Conservation (phyloP, 805 yeast species). For the Saturnispora halmiae region DNA sequence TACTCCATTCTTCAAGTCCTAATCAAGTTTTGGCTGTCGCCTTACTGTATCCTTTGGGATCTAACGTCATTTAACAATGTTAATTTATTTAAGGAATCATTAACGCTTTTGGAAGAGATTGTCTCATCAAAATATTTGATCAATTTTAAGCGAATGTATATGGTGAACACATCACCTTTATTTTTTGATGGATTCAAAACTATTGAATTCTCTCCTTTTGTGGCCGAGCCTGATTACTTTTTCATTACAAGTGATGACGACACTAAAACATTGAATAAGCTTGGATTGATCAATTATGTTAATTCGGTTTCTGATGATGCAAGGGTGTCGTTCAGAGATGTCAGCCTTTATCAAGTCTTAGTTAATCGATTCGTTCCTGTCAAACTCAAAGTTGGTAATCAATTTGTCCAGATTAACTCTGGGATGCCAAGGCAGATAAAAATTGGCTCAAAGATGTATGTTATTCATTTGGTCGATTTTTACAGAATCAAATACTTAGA, state of each 20-base stretch:
- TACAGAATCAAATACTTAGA: constrained; percentile 33
- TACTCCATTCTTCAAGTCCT: constrained; percentile 57
- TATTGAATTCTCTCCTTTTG: constrained; percentile 10
- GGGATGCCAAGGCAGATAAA: constrained; percentile 36
- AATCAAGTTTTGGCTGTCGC: constrained; percentile 63
- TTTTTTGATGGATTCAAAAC: constrained; percentile 15
- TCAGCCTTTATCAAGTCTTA: constrained; percentile 40
- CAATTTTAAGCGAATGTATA: constrained; percentile 48
- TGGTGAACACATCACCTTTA: constrained; percentile 38
- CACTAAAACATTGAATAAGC: constrained; percentile 32
- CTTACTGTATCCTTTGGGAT: constrained; percentile 55
- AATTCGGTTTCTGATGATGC: constrained; percentile 38
- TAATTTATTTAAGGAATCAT: constrained; percentile 8
- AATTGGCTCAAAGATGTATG: constrained; percentile 28
- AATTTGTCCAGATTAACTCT: constrained; percentile 48
- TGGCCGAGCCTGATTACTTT: constrained; percentile 11
- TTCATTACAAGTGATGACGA: constrained; percentile 43
- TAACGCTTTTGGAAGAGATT: constrained; percentile 23
- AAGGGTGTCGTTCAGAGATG: constrained; percentile 44
- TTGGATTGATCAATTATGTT: constrained; percentile 37
- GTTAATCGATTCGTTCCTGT: constrained; percentile 50
- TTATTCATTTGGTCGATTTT: constrained; percentile 35
- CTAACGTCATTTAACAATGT: constrained; percentile 46
- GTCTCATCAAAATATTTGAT: constrained; percentile 41
- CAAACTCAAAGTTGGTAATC: constrained; percentile 59